Evolutionary conservation across 306 rosid species (phyloP).

Genomic region (Erythrophleum fordii): DNA sequence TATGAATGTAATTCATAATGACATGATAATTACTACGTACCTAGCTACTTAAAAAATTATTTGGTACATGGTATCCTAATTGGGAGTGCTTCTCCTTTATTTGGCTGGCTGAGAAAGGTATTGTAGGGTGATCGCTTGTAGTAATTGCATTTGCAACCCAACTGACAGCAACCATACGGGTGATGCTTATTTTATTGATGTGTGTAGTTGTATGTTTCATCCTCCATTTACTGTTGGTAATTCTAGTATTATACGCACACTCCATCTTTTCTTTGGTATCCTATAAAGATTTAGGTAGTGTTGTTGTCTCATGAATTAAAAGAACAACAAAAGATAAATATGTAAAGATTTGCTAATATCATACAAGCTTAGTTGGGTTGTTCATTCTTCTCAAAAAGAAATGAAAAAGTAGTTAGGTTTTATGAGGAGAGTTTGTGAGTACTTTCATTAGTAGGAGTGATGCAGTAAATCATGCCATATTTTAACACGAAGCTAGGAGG

Average conservation of each 20-base stretch:
- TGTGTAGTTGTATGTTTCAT: conserved; percentile 33
- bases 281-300: conserved; percentile 40
- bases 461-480: conserved; percentile 35
- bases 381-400: neutral
- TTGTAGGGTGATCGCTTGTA: conserved; percentile 30
- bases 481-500: conserved; percentile 34
- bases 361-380: conserved; percentile 34
- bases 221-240: conserved; percentile 35
- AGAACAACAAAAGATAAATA: neutral
- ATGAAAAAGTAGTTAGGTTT: neutral
- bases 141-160: conserved; percentile 43
- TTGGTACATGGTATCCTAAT: neutral
- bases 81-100: conserved; percentile 27
- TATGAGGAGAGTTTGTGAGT: neutral
- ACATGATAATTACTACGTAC: neutral
- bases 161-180: conserved; percentile 38
- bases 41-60: neutral
- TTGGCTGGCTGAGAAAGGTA: conserved; percentile 42
- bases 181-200: conserved; percentile 34
- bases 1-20: neutral
- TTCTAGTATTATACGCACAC: conserved; percentile 35
- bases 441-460: conserved; percentile 20
- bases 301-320: conserved; percentile 44
- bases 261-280: conserved; percentile 40
- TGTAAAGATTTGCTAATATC: neutral